phyloP scores from a whole-genome alignment of 192 early-diverging fungal species.

The Diversispora epigaea region DNA sequence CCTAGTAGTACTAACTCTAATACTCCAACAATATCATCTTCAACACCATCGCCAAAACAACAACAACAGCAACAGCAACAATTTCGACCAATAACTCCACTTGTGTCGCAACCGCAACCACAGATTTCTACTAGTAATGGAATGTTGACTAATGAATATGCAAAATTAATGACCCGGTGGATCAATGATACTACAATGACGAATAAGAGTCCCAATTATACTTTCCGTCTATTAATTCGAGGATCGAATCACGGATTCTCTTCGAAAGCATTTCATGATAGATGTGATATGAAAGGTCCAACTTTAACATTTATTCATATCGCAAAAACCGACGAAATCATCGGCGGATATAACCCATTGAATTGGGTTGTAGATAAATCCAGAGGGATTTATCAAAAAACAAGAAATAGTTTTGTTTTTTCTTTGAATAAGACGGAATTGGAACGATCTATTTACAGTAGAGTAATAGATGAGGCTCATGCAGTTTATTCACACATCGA shows the following conservation, averaged over 20 bases:
- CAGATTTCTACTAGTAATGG: too few relatives aligned
- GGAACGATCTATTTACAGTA: background rate
- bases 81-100: too few relatives aligned
- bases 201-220: background rate
- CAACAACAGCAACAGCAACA: too few relatives aligned
- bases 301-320: slow-evolving; percentile 26
- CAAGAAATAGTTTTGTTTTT: slow-evolving; percentile 1
- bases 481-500: background rate
- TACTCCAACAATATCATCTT: background rate
- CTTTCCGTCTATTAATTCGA: background rate
- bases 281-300: slow-evolving; percentile 32
- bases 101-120: too few relatives aligned
- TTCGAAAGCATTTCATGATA: background rate
- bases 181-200: background rate
- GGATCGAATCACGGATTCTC: background rate
- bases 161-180: background rate
- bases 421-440: background rate
- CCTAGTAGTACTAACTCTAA: background rate
- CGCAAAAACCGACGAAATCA: slow-evolving; percentile 30
- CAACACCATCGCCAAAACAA: too few relatives aligned
- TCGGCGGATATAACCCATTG: slow-evolving; percentile 34
- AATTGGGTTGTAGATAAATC: slow-evolving; percentile 22
- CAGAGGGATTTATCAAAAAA: background rate
- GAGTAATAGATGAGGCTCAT: background rate
- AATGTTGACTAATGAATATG: background rate